These are phyloP conservation scores for Botrytis squamosa DNA, from an alignment of 2,329 filamentous ascomycete genomes.

Conservation along the genomic window DNA sequence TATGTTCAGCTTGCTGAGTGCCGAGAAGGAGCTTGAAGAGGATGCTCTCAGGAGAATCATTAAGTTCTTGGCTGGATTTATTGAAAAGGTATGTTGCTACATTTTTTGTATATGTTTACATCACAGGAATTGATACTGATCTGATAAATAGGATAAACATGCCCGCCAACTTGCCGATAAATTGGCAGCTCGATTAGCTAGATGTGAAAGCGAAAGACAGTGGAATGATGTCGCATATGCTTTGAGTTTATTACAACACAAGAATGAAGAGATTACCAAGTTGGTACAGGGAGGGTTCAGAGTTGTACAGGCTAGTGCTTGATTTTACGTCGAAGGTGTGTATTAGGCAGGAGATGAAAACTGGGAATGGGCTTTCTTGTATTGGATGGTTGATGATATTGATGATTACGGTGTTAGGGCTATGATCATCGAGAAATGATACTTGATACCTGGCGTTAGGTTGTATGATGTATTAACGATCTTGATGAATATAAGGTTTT, in stretches of 20 bases:
- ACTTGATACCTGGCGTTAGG: background rate
- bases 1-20: conserved; percentile 92
- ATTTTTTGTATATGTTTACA: background rate
- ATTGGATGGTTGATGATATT: conserved; percentile 10
- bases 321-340: background rate
- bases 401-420: conserved; percentile 2
- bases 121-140: conserved; percentile 24
- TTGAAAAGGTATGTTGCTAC: conserved; percentile 76
- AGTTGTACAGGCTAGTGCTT: conserved; percentile 61
- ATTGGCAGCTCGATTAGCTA: conserved; percentile 76
- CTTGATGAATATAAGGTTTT: conserved; percentile 8
- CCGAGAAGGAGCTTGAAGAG: conserved; percentile 77
- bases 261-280: conserved; percentile 86
- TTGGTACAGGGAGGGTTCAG: conserved; percentile 73
- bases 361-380: background rate
- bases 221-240: conserved; percentile 98
- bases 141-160: conserved; percentile 76
- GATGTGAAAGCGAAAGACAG: conserved; percentile 89
- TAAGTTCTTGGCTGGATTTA: conserved; percentile 90
- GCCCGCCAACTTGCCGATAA: conserved; percentile 93
- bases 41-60: conserved; percentile 84
- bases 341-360: background rate
- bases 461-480: conserved; percentile 11
- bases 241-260: conserved; percentile 83
- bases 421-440: background rate